A percentile compares a stretch with the other conserved stretches of the same genome.
phyloP scores from a whole-genome alignment of 257 asterid genomes.

The Solanum virginianum region DNA sequence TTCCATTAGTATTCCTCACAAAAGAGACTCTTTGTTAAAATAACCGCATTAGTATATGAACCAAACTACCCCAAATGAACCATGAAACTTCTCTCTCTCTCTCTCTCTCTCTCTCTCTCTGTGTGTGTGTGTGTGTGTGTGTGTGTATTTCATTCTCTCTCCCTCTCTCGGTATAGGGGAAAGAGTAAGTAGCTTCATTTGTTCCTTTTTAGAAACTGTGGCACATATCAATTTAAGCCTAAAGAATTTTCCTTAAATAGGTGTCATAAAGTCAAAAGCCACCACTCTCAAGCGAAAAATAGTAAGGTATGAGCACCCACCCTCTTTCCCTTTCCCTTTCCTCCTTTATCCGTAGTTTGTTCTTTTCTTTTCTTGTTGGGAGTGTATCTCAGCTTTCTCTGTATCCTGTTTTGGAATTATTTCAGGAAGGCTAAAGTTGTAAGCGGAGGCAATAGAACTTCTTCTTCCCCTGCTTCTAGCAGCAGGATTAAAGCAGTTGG shows the following conservation, averaged over 20 bases:
- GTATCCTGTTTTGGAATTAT: not conserved
- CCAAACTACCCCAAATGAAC: not conserved
- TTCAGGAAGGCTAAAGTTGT: constrained; percentile 80
- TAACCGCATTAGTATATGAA: not conserved
- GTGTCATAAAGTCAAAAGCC: constrained; percentile 29
- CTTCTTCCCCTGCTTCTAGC: constrained; percentile 16
- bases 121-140: too few relatives aligned
- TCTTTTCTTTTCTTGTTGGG: not conserved
- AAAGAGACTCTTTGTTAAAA: too few relatives aligned
- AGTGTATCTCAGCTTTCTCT: not conserved
- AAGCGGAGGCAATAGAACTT: constrained; percentile 27
- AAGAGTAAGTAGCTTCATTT: not conserved
- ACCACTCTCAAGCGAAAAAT: constrained; percentile 32
- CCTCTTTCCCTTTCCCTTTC: not conserved
- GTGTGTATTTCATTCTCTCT: not conserved
- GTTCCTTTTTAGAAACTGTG: not conserved
- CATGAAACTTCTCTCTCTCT: not conserved
- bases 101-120: not conserved
- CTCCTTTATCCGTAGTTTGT: constrained; percentile 1
- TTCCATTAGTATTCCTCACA: too few relatives aligned
- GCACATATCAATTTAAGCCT: not conserved
- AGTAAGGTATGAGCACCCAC: constrained; percentile 36
- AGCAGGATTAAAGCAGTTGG: constrained; percentile 19
- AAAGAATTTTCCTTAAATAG: constrained; percentile 20
- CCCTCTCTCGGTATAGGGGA: not conserved